A percentile compares a stretch with the other conserved stretches of the same genome.
Conservation (phyloP, 768 basidiomycete genomes). For the Mycena pura region DNA sequence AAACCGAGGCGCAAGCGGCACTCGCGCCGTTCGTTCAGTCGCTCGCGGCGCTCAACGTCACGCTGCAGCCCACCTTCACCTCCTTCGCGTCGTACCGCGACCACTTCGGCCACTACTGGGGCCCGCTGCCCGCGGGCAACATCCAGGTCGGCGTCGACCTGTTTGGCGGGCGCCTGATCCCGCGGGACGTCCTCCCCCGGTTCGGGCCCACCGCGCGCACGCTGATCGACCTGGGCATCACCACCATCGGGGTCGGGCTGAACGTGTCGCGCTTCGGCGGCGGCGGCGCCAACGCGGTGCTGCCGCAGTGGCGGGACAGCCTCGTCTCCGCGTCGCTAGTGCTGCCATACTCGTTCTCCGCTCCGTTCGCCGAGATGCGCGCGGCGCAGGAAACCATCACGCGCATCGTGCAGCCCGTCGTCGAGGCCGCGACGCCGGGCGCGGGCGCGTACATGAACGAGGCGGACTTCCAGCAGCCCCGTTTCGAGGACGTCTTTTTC, state of each 20-base stretch:
- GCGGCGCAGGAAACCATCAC: neutral
- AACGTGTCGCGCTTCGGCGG: neutral
- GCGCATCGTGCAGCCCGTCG: neutral
- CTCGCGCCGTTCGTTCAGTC: neutral
- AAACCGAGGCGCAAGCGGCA: neutral
- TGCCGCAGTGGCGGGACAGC: constrained; percentile 5
- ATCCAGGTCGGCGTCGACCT: constrained; percentile 6
- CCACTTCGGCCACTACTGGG: neutral
- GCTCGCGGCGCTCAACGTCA: constrained; percentile 5
- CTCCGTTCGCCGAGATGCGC: constrained; percentile 9
- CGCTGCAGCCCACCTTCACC: neutral
- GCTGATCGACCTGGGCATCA: constrained; percentile 5
- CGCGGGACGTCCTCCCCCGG: constrained; percentile 6
- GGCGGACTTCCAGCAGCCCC: constrained; percentile 1
- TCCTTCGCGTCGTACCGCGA: constrained; percentile 2
- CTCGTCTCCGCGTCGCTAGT: neutral
- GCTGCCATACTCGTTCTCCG: constrained; percentile 1
- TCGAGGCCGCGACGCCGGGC: neutral
- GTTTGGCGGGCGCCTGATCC: constrained; percentile 8
- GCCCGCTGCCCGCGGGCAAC: no score
- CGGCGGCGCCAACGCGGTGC: constrained; percentile 5
- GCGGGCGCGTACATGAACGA: constrained; percentile 4
- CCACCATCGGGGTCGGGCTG: constrained; percentile 3
- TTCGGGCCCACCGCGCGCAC: constrained; percentile 4
- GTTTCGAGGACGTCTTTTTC: constrained; percentile 10